Evolutionary conservation across 2,329 filamentous ascomycete species (phyloP).

Genomic region (Dactylellina parvicollis): DNA sequence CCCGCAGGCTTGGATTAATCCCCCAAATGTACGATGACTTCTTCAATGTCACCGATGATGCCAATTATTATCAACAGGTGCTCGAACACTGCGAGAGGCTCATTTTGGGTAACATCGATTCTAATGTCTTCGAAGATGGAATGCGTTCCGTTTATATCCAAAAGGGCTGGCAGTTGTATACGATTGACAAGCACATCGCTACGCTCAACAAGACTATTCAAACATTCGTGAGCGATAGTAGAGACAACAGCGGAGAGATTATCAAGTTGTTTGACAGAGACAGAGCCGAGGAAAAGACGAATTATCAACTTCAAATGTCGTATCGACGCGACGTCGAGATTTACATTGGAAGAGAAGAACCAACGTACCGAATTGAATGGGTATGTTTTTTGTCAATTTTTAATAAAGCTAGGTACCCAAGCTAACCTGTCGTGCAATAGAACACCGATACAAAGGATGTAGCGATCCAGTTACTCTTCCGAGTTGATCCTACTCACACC

Average conservation of each 20-base stretch:
- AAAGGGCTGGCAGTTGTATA: constrained; percentile 92
- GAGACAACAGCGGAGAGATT: constrained; percentile 84
- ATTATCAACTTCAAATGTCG: constrained; percentile 57
- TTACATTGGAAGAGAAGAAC: constrained; percentile 72
- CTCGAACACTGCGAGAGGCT: constrained; percentile 86
- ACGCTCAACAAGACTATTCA: constrained; percentile 82
- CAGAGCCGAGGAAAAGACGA: constrained; percentile 63
- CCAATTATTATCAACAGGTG: constrained; percentile 85
- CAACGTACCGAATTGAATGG: constrained; percentile 89
- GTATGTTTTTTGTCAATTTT: constrained; percentile 62
- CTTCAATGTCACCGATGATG: constrained; percentile 74
- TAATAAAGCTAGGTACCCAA: background rate
- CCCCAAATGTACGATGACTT: constrained; percentile 78
- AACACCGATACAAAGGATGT: constrained; percentile 75
- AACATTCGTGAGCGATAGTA: constrained; percentile 83
- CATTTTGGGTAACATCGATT: constrained; percentile 82
- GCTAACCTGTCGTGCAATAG: constrained; percentile 60
- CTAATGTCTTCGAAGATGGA: constrained; percentile 85
- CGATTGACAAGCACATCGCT: constrained; percentile 85
- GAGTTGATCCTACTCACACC: constrained; percentile 80
- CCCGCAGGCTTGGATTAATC: constrained; percentile 82
- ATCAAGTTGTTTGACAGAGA: constrained; percentile 85
- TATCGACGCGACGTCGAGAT: constrained; percentile 57
- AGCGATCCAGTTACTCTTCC: constrained; percentile 75
- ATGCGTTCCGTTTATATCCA: constrained; percentile 90